phyloP scores from a whole-genome alignment of 202 grass and related monocot genomes.

The Zizania palustris region DNA sequence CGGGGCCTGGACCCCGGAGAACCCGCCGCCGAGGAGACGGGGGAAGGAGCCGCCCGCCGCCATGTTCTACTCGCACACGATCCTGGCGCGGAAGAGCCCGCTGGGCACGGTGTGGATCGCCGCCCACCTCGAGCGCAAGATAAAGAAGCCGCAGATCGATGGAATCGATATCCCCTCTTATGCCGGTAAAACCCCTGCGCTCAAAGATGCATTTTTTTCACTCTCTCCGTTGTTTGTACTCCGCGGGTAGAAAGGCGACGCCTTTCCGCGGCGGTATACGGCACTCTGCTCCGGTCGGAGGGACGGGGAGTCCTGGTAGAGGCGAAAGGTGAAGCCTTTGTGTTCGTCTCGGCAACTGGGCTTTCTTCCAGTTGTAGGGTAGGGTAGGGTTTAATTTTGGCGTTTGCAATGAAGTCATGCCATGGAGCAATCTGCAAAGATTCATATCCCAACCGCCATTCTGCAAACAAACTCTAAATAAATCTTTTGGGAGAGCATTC shows the following conservation, averaged over 20 bases:
- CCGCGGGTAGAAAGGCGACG: neutral
- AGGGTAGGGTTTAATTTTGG: too few relatives aligned
- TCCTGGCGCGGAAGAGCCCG: slow-evolving; percentile 75
- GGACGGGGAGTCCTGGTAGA: neutral
- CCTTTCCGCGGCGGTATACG: neutral
- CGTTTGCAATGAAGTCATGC: slow-evolving; percentile 6
- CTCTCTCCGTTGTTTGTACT: neutral
- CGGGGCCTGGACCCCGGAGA: neutral
- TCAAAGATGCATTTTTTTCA: slow-evolving; percentile 19
- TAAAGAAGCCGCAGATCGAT: slow-evolving; percentile 88
- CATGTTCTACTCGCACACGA: slow-evolving; percentile 93
- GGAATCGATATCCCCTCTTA: slow-evolving; percentile 70
- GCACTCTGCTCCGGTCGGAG: neutral
- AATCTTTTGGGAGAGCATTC: neutral
- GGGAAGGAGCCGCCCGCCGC: slow-evolving; percentile 2
- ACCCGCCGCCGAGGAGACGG: neutral
- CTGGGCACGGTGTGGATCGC: slow-evolving; percentile 86
- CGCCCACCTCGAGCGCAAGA: slow-evolving; percentile 87
- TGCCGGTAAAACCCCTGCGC: slow-evolving; percentile 43
- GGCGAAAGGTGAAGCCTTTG: neutral
- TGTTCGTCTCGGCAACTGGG: neutral
- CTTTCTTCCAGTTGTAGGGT: neutral
- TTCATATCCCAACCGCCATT: neutral
- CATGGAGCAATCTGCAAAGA: neutral
- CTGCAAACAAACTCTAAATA: too few relatives aligned